Conservation (phyloP, 179 eudicot species). For the Silene vulgaris region DNA sequence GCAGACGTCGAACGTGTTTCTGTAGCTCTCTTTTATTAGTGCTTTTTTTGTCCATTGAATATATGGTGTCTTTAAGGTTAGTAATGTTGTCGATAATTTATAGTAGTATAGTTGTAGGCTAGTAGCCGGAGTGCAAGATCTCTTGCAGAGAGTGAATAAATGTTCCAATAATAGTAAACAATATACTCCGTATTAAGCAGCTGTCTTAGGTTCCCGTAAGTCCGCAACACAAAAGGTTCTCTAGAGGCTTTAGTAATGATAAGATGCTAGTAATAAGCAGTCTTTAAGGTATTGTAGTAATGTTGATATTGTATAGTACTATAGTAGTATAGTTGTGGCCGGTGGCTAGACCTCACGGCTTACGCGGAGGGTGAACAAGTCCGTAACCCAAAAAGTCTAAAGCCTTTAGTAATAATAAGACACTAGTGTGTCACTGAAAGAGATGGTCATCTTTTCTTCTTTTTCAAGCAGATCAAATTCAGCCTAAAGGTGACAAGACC, state of each 20-base stretch:
- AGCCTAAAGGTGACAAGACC: slow-evolving; percentile 18
- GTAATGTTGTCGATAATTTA: neutral
- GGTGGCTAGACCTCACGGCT: too few relatives aligned
- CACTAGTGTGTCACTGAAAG: neutral
- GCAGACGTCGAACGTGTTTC: slow-evolving; percentile 10
- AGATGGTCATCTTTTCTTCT: neutral
- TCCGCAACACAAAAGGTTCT: too few relatives aligned
- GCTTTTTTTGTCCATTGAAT: neutral
- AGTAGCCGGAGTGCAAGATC: neutral
- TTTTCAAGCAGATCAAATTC: slow-evolving; percentile 14
- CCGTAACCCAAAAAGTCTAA: neutral
- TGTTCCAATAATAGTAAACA: neutral
- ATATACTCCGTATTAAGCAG: neutral
- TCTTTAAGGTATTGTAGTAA: too few relatives aligned
- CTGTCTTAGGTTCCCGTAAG: neutral
- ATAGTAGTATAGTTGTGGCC: too few relatives aligned
- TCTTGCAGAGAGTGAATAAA: neutral
- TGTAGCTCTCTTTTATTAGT: neutral
- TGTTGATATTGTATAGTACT: too few relatives aligned
- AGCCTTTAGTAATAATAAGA: neutral
- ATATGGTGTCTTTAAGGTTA: neutral
- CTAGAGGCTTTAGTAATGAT: too few relatives aligned
- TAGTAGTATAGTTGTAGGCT: too few relatives aligned
- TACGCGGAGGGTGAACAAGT: neutral
- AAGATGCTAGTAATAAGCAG: too few relatives aligned